A percentile compares a stretch with the other conserved stretches of the same genome.
Evolutionary conservation across 176 grass and related monocot species (phyloP).

Genomic region (Typha latifolia): DNA sequence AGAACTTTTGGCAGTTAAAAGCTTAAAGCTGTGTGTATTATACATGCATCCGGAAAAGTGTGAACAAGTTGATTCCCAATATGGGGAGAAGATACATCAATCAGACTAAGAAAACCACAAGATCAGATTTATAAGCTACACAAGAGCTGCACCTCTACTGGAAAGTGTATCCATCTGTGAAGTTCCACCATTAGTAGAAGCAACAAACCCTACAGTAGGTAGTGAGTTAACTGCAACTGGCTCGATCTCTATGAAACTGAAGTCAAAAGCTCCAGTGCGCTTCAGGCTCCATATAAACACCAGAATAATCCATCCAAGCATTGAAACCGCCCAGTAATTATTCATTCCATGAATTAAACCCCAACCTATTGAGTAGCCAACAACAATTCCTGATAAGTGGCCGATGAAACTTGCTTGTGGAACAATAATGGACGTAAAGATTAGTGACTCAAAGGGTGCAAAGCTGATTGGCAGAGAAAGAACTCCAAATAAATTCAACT

Average conservation of each 20-base stretch:
- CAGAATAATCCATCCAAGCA: constrained; percentile 75
- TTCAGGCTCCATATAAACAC: constrained; percentile 83
- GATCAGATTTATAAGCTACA: constrained; percentile 17
- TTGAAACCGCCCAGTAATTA: constrained; percentile 87
- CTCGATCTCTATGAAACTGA: constrained; percentile 82
- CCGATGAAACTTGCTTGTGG: constrained; percentile 95
- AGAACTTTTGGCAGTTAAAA: too few species aligned
- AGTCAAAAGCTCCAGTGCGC: constrained; percentile 50
- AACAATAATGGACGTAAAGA: constrained; percentile 97
- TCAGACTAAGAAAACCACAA: neutral
- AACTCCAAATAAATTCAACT: constrained; percentile 78
- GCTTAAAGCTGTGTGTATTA: too few species aligned
- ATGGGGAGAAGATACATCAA: neutral
- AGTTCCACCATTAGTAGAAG: constrained; percentile 39
- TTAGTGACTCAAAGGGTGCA: constrained; percentile 84
- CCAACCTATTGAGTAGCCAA: constrained; percentile 87
- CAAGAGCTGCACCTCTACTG: constrained; percentile 45
- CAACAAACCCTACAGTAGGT: constrained; percentile 46
- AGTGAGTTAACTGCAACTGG: constrained; percentile 43
- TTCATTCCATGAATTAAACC: constrained; percentile 93
- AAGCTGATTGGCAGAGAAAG: constrained; percentile 94
- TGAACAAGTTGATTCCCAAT: neutral
- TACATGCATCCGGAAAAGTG: too few species aligned
- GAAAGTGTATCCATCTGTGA: constrained; percentile 49
- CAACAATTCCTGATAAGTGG: constrained; percentile 75